Percentiles rank a stretch among this genome's conserved stretches.
Evolutionary conservation across 768 basidiomycete genomes (phyloP).

Genomic region (Pleurotus pulmonarius): DNA sequence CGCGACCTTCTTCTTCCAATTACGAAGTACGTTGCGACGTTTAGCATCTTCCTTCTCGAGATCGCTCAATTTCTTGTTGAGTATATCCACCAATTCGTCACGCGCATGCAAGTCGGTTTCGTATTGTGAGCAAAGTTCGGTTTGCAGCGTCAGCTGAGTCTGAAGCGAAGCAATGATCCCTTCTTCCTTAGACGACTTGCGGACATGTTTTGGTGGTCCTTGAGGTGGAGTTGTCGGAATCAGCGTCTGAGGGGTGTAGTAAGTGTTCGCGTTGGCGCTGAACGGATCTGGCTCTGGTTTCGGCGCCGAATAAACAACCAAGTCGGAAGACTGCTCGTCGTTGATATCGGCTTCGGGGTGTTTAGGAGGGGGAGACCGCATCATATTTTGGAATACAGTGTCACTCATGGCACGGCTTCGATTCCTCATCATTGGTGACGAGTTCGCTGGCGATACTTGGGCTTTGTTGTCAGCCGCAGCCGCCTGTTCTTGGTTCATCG

Average conservation of each 20-base stretch:
- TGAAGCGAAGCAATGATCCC: conserved; percentile 69
- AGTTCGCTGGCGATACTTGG: conserved; percentile 11
- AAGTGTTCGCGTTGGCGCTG: conserved; percentile 66
- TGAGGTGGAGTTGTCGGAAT: conserved; percentile 64
- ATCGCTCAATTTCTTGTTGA: conserved; percentile 49
- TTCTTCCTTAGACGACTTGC: conserved; percentile 68
- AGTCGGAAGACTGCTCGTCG: conserved; percentile 46
- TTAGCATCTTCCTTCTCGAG: conserved; percentile 63
- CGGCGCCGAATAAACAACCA: conserved; percentile 38
- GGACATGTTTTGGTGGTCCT: conserved; percentile 37
- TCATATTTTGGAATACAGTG: conserved; percentile 58
- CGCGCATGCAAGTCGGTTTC: conserved; percentile 71
- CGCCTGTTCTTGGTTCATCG: conserved; percentile 24
- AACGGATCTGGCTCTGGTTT: conserved; percentile 67
- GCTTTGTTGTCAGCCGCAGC: conserved; percentile 19
- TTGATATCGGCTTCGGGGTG: conserved; percentile 63
- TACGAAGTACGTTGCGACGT: conserved; percentile 47
- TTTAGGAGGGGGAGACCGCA: conserved; percentile 32
- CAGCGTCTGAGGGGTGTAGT: conserved; percentile 73
- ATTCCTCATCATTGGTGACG: conserved; percentile 27
- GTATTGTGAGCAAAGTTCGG: conserved; percentile 72
- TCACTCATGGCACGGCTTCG: conserved; percentile 60
- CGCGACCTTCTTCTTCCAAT: conserved; percentile 75
- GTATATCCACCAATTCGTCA: conserved; percentile 65
- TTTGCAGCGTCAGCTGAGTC: conserved; percentile 72